A percentile compares a stretch with the other conserved stretches of the same genome.
Conservation (phyloP, 345 rosid species). For the Laguncularia racemosa region DNA sequence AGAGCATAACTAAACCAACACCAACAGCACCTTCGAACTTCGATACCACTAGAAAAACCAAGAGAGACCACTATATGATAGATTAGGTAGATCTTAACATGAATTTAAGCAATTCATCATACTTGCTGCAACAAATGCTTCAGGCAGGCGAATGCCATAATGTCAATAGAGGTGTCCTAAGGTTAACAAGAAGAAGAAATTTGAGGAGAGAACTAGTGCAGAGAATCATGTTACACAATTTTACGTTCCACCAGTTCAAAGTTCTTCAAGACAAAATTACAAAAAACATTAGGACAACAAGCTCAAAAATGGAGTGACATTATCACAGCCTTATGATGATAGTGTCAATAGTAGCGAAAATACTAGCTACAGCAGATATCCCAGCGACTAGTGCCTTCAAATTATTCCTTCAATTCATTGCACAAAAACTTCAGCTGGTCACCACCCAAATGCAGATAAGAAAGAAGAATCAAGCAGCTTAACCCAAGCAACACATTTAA, state of each 20-base stretch:
- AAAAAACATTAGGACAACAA: not conserved
- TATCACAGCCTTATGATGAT: not conserved
- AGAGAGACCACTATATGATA: conserved; percentile 31
- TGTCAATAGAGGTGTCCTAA: too few relatives aligned
- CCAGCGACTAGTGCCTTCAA: conserved; percentile 1
- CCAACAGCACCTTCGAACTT: conserved; percentile 14
- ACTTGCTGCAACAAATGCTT: conserved; percentile 12
- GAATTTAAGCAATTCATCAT: conserved; percentile 14
- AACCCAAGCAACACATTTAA: conserved; percentile 13
- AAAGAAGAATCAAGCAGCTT: conserved; percentile 3
- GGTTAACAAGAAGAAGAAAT: conserved; percentile 5
- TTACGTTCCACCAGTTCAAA: not conserved
- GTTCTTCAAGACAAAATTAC: conserved; percentile 5
- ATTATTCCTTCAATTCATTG: conserved; percentile 1
- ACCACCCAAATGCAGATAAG: not conserved
- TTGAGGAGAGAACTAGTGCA: conserved; percentile 1
- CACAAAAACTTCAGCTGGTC: conserved; percentile 4
- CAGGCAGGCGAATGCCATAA: conserved; percentile 10
- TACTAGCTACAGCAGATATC: not conserved
- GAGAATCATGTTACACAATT: not conserved
- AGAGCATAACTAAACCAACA: conserved; percentile 17
- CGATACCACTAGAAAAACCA: conserved; percentile 31
- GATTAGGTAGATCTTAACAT: conserved; percentile 20
- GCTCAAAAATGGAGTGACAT: not conserved
- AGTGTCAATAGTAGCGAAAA: not conserved